Evolutionary conservation across 23 red algal species (phyloP).

Genomic region (Pyropia yezoensis): DNA sequence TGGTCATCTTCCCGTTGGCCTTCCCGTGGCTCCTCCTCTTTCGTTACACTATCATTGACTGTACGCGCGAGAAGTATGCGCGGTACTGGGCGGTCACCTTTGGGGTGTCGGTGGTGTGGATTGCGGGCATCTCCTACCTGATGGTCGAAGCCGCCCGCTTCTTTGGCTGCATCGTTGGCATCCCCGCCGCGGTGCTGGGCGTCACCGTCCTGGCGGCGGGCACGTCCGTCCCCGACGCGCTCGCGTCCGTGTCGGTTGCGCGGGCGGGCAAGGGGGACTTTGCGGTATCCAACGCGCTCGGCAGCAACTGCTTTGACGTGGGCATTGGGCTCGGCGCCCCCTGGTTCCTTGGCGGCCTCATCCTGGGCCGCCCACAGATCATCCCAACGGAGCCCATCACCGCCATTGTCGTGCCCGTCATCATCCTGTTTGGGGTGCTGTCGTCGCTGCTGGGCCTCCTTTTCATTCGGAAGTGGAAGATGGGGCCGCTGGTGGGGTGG

Average conservation of each 20-base stretch:
- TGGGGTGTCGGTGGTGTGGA: conserved; percentile 33
- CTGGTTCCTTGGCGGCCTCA: conserved; percentile 54
- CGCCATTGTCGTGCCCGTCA: conserved; percentile 46
- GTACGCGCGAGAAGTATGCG: conserved; percentile 18
- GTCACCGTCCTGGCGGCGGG: conserved; percentile 57
- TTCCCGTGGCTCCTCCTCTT: conserved; percentile 44
- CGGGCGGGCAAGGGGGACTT: conserved; percentile 41
- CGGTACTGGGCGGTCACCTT: conserved; percentile 44
- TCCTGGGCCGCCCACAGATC: not conserved
- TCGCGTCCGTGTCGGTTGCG: conserved; percentile 52
- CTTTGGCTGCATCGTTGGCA: conserved; percentile 50
- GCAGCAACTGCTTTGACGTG: conserved; percentile 65
- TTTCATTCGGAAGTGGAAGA: conserved; percentile 23
- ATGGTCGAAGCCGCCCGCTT: conserved; percentile 60
- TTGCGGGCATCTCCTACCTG: conserved; percentile 47
- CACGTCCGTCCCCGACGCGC: conserved; percentile 59
- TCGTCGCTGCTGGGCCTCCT: conserved; percentile 19
- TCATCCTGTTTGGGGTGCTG: conserved; percentile 59
- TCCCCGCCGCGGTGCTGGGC: conserved; percentile 44
- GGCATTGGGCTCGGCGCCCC: conserved; percentile 48
- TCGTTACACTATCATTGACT: conserved; percentile 37
- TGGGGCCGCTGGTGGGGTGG: conserved; percentile 50
- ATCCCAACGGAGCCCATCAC: conserved; percentile 39
- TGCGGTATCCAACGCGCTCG: conserved; percentile 62
- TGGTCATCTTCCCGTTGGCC: conserved; percentile 34